Evolutionary conservation across 768 basidiomycete species (phyloP), one percentile per base, ranked within the genome.

Genomic region (Suillus plorans): DNA sequence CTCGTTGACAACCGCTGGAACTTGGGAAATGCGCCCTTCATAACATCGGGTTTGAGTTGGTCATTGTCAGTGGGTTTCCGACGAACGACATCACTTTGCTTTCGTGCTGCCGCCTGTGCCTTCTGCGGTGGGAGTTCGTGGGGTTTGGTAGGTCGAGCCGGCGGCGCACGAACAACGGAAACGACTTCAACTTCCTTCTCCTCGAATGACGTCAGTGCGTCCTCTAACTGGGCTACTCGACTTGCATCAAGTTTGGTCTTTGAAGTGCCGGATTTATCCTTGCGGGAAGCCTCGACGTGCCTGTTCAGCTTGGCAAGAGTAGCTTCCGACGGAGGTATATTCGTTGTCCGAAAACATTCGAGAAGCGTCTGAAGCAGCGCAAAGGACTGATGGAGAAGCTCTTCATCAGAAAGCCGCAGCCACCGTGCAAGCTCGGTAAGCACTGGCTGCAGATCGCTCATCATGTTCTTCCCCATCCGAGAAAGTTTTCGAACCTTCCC

Each of bases 371-470:
- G 88, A 28, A 99, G 80, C 25, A 99, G 82, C 59, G 91, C 82
- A 68, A 93, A 95, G 0, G 95, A 90, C 70, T 96, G 94, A 75
- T 95, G 89, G 3, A 99, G 80, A 7, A 97, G 83, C 72, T 99
- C 97, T 69, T 90, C 85, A 76, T 99, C 94, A 14, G 95, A 98
- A 42, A 99, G 82, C 31, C 96, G 89, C 56, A 99, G 79, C 97
- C 97, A 99, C 60, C 86, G 84, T 20, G 89, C 82, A 58, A 97
- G 81, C 70, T 94, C 91, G 3, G 85, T 83, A 59, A 99, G 79
- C 66, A 97, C 90, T 37, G 82, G 85, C 73, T 94, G 89, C 64
- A 99, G 81, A 66, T 88, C 85, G 34, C 80, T 82, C 58, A 94
- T 85, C 90, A 99, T 93, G 72, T 85, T 82, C 74, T 82, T 85